Conservation (phyloP, 73 alveolate species). For the Stentor coeruleus region DNA sequence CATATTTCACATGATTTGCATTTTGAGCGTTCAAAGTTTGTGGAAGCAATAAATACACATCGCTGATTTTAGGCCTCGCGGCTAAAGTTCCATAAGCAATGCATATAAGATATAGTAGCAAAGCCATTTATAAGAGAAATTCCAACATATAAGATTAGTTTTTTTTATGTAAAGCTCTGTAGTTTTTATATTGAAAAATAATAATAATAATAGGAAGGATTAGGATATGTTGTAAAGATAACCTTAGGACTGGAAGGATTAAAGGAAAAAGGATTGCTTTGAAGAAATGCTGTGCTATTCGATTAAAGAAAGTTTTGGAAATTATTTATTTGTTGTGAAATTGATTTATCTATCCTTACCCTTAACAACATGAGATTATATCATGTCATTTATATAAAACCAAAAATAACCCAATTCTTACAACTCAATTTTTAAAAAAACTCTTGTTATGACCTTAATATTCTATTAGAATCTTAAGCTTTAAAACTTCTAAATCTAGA, state of each 20-base stretch:
- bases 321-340: constrained; percentile 34
- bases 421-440: constrained; percentile 55
- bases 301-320: not conserved
- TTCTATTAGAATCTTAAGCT: constrained; percentile 35
- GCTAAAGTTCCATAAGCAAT: not conserved
- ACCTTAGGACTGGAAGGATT: constrained; percentile 48
- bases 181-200: too few relatives aligned
- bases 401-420: constrained; percentile 40
- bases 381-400: constrained; percentile 49
- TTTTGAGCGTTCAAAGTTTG: constrained; percentile 19
- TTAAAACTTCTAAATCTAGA: constrained; percentile 54
- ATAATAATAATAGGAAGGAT: not conserved
- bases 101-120: not conserved
- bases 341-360: constrained; percentile 38
- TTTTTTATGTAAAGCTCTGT: too few relatives aligned
- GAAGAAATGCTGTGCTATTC: not conserved
- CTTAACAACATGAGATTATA: constrained; percentile 58
- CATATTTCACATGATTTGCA: constrained; percentile 26
- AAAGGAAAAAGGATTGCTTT: constrained; percentile 52
- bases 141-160: too few relatives aligned
- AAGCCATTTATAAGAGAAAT: not conserved
- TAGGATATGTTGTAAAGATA: constrained; percentile 8
- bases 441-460: constrained; percentile 25
- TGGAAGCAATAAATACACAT: constrained; percentile 12
- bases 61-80: constrained; percentile 22